Base-by-base conservation (phyloP, 306 rosid genomes). In the Rosa persica region DNA sequence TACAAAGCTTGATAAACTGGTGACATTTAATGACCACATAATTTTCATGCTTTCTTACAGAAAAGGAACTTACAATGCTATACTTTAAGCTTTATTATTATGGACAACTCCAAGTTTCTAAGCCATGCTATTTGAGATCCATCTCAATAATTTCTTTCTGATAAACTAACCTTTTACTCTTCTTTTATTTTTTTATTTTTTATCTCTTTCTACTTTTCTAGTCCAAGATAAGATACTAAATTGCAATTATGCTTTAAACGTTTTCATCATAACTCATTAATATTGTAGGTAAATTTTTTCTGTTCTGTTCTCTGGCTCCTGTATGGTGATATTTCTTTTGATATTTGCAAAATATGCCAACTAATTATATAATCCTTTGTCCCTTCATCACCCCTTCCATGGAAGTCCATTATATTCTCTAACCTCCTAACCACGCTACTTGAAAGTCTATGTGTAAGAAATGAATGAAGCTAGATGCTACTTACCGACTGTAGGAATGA, bases 1-100 rank as follows among this genome's bases (percentile, higher is more conserved):
- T 57, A n/a, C 38, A 46, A 40, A 39, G 70, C 43, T 39, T 27
- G 67, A 69, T 57, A 69, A 51, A 70, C 70, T 12, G 60, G 62
- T 27, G 44, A 55, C 15, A 11, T 52, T 55, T 48, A 54, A 16
- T 69, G 57, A 70, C 52, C 76, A 71, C 6, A 27, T 71, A 7
- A 34, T 13, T 60, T 66, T 34, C 38, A 30, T 48, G 67, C 15
- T 20, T 9, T 64, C 9, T 17, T 57, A 30, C 77, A 38, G 8
- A 34, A 73, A 20, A 20, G 23, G 47, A 73, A 73, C 66, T 3
- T 34, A 2, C 72, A 67, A 39, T 68, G 5, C 22, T 6, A 57
- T 23, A 57, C 5, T 3, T 22, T 4, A 22, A 22, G 10, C 60
- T 6, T 19, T 51, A 17, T 48, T 7, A 54, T 54, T 19, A 54